Conservation (phyloP, 192 early-diverging fungal genomes). For the Coemansia sp. region DNA sequence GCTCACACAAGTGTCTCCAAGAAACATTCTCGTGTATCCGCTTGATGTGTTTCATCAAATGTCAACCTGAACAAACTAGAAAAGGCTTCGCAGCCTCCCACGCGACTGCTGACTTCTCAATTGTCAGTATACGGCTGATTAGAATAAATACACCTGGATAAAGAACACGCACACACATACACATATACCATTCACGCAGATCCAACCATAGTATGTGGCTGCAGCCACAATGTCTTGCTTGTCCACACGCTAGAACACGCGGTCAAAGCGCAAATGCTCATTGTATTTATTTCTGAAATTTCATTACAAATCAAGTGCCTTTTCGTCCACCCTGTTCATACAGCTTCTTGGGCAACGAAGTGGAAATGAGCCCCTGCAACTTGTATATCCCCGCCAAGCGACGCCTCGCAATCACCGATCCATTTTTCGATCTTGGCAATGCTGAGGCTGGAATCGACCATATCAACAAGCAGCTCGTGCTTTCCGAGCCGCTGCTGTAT, state of each 20-base stretch:
- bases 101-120: not conserved
- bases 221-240: not conserved
- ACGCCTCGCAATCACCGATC: conserved; percentile 31
- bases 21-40: not conserved
- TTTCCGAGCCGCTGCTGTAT: not conserved
- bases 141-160: no score
- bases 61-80: not conserved
- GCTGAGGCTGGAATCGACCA: conserved; percentile 25
- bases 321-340: not conserved
- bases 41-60: not conserved
- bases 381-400: conserved; percentile 50
- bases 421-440: conserved; percentile 48
- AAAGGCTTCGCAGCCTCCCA: not conserved
- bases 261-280: no score
- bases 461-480: conserved; percentile 18
- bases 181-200: not conserved
- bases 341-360: not conserved
- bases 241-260: no score
- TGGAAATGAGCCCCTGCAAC: not conserved
- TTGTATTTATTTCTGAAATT: no score
- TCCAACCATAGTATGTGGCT: not conserved
- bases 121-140: not conserved
- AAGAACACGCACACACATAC: no score
- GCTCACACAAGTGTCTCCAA: conserved; percentile 2
- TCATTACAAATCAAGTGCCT: no score